These are phyloP conservation scores for Aspergillus egyptiacus DNA, from an alignment of 495 filamentous ascomycete species.

Conservation along the genomic window DNA sequence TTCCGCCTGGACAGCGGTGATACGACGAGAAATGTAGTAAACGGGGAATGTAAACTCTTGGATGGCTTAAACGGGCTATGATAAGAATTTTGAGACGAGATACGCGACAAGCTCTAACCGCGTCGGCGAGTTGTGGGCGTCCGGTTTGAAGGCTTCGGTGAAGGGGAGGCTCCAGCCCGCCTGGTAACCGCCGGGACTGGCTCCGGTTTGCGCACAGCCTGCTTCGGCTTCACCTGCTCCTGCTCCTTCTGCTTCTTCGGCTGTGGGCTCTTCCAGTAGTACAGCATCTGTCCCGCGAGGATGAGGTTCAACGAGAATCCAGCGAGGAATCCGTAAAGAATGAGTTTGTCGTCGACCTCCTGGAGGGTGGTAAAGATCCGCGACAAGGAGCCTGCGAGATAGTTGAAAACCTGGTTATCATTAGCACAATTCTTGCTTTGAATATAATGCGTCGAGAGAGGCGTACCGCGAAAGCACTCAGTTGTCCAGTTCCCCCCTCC, in stretches of 20 bases:
- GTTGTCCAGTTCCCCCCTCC: conserved; percentile 84
- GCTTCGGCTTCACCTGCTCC: conserved; percentile 31
- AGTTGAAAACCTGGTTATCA: conserved; percentile 81
- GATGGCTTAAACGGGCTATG: not conserved
- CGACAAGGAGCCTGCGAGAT: conserved; percentile 82
- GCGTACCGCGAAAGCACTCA: conserved; percentile 92
- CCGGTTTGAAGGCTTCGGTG: conserved; percentile 24
- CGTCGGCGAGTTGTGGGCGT: conserved; percentile 46
- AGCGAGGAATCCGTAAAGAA: conserved; percentile 86
- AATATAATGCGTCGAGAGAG: not conserved
- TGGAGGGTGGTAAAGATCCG: conserved; percentile 96
- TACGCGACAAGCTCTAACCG: conserved; percentile 28
- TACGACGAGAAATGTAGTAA: not conserved
- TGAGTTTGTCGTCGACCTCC: conserved; percentile 91
- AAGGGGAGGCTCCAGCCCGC: conserved; percentile 26
- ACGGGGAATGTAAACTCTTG: not conserved
- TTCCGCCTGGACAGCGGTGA: conserved; percentile 27
- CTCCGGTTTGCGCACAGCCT: conserved; percentile 22
- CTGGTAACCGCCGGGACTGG: conserved; percentile 29
- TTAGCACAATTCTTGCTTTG: conserved; percentile 6
- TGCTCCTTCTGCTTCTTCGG: conserved; percentile 39
- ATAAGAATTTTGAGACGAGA: conserved; percentile 2
- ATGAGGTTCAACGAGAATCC: conserved; percentile 84
- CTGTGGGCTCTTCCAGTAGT: conserved; percentile 81
- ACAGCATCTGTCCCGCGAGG: conserved; percentile 85